Conservation (phyloP, 257 asterid genomes). For the Echites panduratus region DNA sequence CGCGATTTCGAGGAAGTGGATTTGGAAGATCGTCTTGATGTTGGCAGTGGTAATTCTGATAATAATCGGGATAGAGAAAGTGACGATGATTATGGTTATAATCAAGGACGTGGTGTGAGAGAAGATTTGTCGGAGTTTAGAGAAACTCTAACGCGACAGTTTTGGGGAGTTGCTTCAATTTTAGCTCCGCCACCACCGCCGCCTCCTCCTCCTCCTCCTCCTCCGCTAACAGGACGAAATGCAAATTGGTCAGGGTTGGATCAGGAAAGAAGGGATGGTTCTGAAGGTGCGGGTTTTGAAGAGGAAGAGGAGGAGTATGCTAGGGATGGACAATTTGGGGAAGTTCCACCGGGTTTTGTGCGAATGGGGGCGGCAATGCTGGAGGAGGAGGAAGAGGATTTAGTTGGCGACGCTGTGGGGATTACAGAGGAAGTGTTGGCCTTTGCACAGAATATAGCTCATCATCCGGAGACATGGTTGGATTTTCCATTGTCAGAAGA, state of each 20-base stretch:
- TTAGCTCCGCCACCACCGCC: constrained; percentile 89
- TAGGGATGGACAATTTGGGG: constrained; percentile 1
- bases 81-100: constrained; percentile 11
- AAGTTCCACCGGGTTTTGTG: constrained; percentile 1
- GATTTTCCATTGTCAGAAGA: constrained; percentile 89
- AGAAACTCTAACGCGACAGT: constrained; percentile 71
- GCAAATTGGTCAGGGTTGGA: constrained; percentile 18
- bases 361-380: constrained; percentile 13
- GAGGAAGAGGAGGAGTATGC: constrained; percentile 31
- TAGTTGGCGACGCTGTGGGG: constrained; percentile 57
- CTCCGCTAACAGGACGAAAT: constrained; percentile 21
- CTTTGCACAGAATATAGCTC: constrained; percentile 85
- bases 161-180: constrained; percentile 96
- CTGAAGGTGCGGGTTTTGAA: constrained; percentile 10
- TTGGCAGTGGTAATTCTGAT: constrained; percentile 10
- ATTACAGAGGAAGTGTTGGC: constrained; percentile 82
- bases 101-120: constrained; percentile 68
- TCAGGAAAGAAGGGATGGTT: constrained; percentile 19
- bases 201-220: constrained; percentile 36
- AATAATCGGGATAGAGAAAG: constrained; percentile 20
- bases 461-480: constrained; percentile 99
- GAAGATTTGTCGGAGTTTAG: constrained; percentile 85
- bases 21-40: constrained; percentile 28
- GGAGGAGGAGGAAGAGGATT: constrained; percentile 30
- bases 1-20: constrained; percentile 28